These are phyloP conservation scores for Pythium apleroticum DNA, from an alignment of 352 stramenopile genomes.

Conservation along the genomic window DNA sequence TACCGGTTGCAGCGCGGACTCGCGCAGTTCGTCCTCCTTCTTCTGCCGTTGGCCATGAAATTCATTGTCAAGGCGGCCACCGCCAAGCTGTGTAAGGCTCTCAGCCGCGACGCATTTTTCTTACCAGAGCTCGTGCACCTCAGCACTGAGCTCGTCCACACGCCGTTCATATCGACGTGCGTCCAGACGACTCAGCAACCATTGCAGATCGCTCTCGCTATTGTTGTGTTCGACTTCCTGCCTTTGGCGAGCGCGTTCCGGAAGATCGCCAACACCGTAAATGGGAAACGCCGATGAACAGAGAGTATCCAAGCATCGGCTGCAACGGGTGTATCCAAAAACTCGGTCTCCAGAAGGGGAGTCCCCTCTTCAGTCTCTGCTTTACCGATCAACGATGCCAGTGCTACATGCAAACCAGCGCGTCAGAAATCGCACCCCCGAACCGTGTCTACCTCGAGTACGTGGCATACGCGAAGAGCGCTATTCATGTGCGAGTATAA, in stretches of 20 bases:
- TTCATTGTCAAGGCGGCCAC: background rate
- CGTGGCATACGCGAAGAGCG: background rate
- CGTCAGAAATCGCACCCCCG: background rate
- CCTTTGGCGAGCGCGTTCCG: background rate
- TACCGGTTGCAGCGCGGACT: background rate
- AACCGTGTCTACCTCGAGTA: background rate
- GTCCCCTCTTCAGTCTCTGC: background rate
- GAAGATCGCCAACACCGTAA: background rate
- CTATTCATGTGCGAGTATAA: slow-evolving; percentile 25
- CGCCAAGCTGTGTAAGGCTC: background rate
- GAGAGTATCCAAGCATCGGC: background rate
- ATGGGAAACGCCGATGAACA: background rate
- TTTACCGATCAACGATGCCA: too few relatives aligned
- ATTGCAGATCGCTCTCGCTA: background rate
- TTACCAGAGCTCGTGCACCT: background rate
- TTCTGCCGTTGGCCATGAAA: slow-evolving; percentile 1
- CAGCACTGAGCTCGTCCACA: slow-evolving; percentile 2
- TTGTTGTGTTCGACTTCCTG: slow-evolving; percentile 4
- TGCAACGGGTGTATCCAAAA: background rate
- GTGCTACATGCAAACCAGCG: background rate
- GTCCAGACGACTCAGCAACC: slow-evolving; percentile 1
- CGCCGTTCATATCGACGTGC: slow-evolving; percentile 4
- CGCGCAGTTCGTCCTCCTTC: background rate
- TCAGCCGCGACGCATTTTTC: background rate
- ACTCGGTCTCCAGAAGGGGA: background rate